Evolutionary conservation across 768 basidiomycete genomes (phyloP).

Genomic region (Mycena epipterygia): DNA sequence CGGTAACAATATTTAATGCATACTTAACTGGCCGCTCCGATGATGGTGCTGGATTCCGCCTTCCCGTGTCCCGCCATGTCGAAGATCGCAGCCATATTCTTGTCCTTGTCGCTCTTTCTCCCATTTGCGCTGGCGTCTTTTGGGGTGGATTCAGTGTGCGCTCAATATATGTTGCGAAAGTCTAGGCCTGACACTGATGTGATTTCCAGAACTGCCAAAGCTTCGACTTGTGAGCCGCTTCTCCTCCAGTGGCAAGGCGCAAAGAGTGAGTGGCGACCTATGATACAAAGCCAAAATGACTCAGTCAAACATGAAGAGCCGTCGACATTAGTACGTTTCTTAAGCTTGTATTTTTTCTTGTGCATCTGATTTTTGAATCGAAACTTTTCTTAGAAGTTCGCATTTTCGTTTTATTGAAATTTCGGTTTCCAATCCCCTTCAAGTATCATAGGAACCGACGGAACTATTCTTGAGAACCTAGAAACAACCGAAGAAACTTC

Average conservation of each 20-base stretch:
- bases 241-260: slow-evolving; percentile 31
- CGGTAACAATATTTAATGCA: too few species aligned
- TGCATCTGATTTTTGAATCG: not conserved
- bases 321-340: slow-evolving; percentile 17
- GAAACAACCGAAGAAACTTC: not conserved
- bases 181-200: not conserved
- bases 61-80: slow-evolving; percentile 12
- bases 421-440: not conserved
- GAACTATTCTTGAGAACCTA: not conserved
- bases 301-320: not conserved
- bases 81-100: not conserved
- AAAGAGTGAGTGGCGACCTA: not conserved
- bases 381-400: slow-evolving; percentile 10
- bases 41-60: too few species aligned
- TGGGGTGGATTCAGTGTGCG: slow-evolving; percentile 5
- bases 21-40: too few species aligned
- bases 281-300: not conserved
- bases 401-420: not conserved
- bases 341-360: too few species aligned
- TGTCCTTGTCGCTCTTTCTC: slow-evolving; percentile 11
- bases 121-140: slow-evolving; percentile 25
- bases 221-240: slow-evolving; percentile 28
- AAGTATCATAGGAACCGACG: slow-evolving; percentile 4
- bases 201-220: not conserved
- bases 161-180: not conserved